Percentiles rank a stretch among this genome's conserved stretches.
Conservation (phyloP, 140 eudicot species). For the Bidens hawaiensis region DNA sequence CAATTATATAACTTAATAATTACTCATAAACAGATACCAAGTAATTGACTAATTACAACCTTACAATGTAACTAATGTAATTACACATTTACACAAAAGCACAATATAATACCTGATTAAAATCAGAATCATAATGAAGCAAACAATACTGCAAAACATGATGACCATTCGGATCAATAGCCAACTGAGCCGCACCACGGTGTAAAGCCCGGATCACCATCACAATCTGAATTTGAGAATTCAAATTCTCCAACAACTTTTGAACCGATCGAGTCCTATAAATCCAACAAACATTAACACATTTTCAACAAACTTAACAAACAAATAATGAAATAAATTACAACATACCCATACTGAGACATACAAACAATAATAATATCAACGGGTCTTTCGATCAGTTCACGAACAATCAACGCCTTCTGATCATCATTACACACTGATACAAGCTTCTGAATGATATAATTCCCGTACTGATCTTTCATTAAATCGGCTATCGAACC, state of each 20-base stretch:
- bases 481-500: slow-evolving; percentile 42
- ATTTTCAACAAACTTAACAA: not conserved
- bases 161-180: slow-evolving; percentile 55
- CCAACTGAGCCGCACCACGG: slow-evolving; percentile 42
- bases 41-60: too few species aligned
- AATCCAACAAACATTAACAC: not conserved
- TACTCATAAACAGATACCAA: not conserved
- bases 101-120: slow-evolving; percentile 41
- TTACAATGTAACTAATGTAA: too few species aligned
- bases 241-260: slow-evolving; percentile 49
- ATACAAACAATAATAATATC: slow-evolving; percentile 46
- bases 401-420: slow-evolving; percentile 41
- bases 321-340: not conserved
- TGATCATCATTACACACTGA: slow-evolving; percentile 54
- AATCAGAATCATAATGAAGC: slow-evolving; percentile 35
- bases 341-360: slow-evolving; percentile 56
- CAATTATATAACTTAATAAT: not conserved
- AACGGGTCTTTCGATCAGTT: slow-evolving; percentile 29
- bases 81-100: not conserved
- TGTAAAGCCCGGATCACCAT: slow-evolving; percentile 42
- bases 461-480: slow-evolving; percentile 52
- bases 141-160: slow-evolving; percentile 61
- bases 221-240: slow-evolving; percentile 37
- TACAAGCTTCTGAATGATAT: slow-evolving; percentile 55
- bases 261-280: slow-evolving; percentile 48